Evolutionary conservation across 129 eudicot species (phyloP).

Genomic region (Oenanthe sinensis): DNA sequence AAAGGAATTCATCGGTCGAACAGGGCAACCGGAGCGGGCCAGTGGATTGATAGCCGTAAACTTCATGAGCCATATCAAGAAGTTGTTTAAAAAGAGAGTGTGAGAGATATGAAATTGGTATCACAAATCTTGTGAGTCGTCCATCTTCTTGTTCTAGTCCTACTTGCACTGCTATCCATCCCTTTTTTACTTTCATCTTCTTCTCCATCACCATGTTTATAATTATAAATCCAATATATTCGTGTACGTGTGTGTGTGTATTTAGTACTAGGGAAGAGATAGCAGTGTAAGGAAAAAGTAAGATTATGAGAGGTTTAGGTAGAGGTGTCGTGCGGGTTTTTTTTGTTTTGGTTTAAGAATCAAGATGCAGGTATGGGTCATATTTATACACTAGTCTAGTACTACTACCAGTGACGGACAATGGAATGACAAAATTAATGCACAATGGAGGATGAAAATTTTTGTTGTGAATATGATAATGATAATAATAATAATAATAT

Average conservation of each 20-base stretch:
- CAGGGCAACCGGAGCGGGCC: neutral
- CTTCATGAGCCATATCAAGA: neutral
- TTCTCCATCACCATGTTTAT: neutral
- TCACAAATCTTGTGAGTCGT: neutral
- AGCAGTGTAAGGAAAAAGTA: too few species aligned
- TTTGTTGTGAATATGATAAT: too few species aligned
- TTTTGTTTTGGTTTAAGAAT: neutral
- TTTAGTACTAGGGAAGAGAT: neutral
- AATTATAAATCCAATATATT: too few species aligned
- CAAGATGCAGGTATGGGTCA: neutral
- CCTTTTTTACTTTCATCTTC: neutral
- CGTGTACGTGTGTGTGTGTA: too few species aligned
- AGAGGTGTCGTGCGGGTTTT: neutral
- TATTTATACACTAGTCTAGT: neutral
- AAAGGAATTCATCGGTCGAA: neutral
- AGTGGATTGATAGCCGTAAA: neutral
- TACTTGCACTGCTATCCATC: neutral
- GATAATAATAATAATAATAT: too few species aligned
- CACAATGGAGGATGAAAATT: too few species aligned
- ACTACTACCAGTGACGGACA: too few species aligned
- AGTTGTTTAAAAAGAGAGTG: constrained; percentile 1
- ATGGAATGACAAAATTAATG: too few species aligned
- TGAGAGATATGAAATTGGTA: neutral
- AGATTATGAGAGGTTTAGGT: neutral
- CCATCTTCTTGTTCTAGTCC: neutral